These are phyloP conservation scores for Ophiocordyceps camponoti-saundersi DNA, from an alignment of 2,329 filamentous ascomycete genomes.

Conservation along the genomic window DNA sequence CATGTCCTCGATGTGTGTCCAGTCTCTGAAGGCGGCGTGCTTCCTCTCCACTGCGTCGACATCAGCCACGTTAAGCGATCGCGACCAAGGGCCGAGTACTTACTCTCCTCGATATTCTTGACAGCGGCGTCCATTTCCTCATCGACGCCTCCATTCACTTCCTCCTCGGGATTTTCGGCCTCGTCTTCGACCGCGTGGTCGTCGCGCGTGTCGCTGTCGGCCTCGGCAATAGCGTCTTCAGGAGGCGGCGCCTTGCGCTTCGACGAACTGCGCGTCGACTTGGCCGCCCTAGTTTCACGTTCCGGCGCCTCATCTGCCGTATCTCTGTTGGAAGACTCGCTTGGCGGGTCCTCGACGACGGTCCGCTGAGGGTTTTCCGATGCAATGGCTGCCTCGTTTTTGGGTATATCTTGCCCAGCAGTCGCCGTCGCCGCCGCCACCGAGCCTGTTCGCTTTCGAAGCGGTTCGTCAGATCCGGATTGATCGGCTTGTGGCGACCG, in stretches of 20 bases:
- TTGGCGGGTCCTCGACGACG: slow-evolving; percentile 28
- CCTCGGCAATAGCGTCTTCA: slow-evolving; percentile 11
- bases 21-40: slow-evolving; percentile 61
- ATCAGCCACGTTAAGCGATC: slow-evolving; percentile 6
- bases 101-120: slow-evolving; percentile 50
- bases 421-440: slow-evolving; percentile 22
- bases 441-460: slow-evolving; percentile 37
- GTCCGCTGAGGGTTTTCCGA: slow-evolving; percentile 19
- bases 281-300: slow-evolving; percentile 16
- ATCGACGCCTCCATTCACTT: slow-evolving; percentile 37
- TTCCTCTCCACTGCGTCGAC: slow-evolving; percentile 51
- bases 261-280: slow-evolving; percentile 22
- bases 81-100: slow-evolving; percentile 10
- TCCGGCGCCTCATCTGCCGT: slow-evolving; percentile 12
- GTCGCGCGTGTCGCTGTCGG: slow-evolving; percentile 15
- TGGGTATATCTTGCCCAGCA: slow-evolving; percentile 12
- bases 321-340: slow-evolving; percentile 11
- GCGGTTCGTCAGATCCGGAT: slow-evolving; percentile 28
- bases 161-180: slow-evolving; percentile 30
- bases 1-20: slow-evolving; percentile 69
- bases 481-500: slow-evolving; percentile 26
- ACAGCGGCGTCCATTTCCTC: slow-evolving; percentile 41
- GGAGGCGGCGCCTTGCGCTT: slow-evolving; percentile 17
- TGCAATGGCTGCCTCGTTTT: slow-evolving; percentile 18
- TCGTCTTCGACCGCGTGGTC: slow-evolving; percentile 22